These are phyloP conservation scores for Aquanectria penicillioides DNA, from an alignment of 2,329 filamentous ascomycete genomes.

Conservation along the genomic window DNA sequence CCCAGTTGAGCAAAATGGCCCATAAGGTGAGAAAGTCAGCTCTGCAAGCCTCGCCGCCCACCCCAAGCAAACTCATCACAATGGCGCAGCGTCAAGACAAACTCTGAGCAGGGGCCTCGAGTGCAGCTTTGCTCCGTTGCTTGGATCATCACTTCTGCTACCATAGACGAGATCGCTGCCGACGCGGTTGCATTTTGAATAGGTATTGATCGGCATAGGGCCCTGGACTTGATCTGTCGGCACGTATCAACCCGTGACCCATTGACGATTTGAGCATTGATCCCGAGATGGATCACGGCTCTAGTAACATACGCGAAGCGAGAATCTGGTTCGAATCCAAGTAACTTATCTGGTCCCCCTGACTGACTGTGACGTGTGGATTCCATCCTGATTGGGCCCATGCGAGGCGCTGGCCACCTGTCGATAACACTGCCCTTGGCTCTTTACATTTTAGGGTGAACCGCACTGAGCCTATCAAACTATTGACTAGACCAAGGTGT, in stretches of 20 bases:
- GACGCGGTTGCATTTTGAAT: slow-evolving; percentile 21
- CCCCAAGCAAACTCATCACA: slow-evolving; percentile 9
- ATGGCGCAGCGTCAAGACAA: background rate
- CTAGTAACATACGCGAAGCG: background rate
- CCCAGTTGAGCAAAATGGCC: slow-evolving; percentile 15
- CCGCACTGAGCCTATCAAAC: slow-evolving; percentile 1
- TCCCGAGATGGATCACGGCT: slow-evolving; percentile 17
- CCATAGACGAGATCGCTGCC: slow-evolving; percentile 16
- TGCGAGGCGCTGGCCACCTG: background rate
- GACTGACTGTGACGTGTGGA: slow-evolving; percentile 19
- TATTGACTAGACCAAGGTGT: background rate
- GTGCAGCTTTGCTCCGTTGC: background rate
- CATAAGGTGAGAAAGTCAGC: slow-evolving; percentile 18
- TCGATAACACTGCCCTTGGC: background rate
- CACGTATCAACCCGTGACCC: slow-evolving; percentile 15
- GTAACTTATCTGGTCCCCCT: background rate
- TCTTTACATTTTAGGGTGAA: background rate
- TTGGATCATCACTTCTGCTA: slow-evolving; percentile 3
- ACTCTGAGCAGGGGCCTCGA: background rate
- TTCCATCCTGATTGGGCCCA: background rate
- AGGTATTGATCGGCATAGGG: slow-evolving; percentile 33
- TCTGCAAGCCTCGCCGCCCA: slow-evolving; percentile 7
- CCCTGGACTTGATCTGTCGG: slow-evolving; percentile 6
- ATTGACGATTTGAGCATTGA: slow-evolving; percentile 19
- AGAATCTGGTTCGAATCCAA: no score